Conservation (phyloP, 1,139 yeast genomes). For the Torulaspora pretoriensis region DNA sequence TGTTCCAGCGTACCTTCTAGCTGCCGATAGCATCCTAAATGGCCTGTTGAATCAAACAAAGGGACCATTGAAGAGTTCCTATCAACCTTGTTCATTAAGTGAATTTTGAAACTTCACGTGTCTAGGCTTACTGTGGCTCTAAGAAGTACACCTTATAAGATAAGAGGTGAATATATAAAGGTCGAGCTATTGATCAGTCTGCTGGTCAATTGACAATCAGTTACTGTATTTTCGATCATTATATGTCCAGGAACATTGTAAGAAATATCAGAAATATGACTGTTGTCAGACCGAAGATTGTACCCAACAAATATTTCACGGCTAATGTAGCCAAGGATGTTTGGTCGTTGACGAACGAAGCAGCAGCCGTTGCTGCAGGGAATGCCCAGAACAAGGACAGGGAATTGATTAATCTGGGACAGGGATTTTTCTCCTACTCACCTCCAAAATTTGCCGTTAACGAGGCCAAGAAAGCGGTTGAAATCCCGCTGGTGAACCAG, state of each 20-base stretch:
- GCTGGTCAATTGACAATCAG: background rate
- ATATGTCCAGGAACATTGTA: constrained; percentile 6
- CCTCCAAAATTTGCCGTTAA: constrained; percentile 87
- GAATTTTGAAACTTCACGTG: background rate
- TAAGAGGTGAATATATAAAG: background rate
- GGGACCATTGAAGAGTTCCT: background rate
- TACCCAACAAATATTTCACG: constrained; percentile 57
- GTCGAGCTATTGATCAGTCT: background rate
- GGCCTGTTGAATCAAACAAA: background rate
- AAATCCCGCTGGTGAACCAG: constrained; percentile 72
- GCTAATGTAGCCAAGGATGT: constrained; percentile 64
- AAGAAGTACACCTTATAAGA: background rate
- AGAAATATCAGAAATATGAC: constrained; percentile 15
- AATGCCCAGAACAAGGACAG: constrained; percentile 52
- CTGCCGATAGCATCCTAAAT: constrained; percentile 1
- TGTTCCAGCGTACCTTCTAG: background rate
- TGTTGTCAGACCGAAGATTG: constrained; percentile 20
- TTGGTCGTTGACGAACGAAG: constrained; percentile 91
- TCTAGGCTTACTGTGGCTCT: background rate
- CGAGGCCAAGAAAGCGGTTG: constrained; percentile 76
- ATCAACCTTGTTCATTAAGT: background rate
- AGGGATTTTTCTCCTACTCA: constrained; percentile 91
- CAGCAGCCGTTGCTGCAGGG: constrained; percentile 78
- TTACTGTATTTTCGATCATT: background rate
- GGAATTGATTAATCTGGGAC: constrained; percentile 84